Conservation (phyloP, 371 early-diverging fungal species). For the Capillidium rhysosporum region DNA sequence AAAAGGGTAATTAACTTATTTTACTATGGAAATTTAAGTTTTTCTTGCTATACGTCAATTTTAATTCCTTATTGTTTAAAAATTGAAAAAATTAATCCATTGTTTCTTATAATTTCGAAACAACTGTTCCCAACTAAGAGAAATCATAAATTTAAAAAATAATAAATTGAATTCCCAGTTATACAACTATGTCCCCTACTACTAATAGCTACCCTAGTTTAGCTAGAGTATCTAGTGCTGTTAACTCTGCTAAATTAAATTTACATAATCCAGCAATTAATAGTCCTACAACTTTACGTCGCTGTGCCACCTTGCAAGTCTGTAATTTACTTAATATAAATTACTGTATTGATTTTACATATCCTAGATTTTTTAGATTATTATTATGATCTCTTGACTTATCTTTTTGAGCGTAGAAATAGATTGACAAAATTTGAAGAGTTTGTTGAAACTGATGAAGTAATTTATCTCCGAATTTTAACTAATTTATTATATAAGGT, state of each 20-base stretch:
- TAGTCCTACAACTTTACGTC: constrained; percentile 1
- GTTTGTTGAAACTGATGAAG: constrained; percentile 11
- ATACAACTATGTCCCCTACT: no score
- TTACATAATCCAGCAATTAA: background rate
- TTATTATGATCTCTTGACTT: constrained; percentile 49
- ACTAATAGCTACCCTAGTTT: no score
- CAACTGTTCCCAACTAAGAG: no score
- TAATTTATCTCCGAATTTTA: constrained; percentile 6
- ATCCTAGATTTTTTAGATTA: constrained; percentile 44
- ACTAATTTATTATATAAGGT: constrained; percentile 13
- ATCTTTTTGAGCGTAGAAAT: constrained; percentile 33
- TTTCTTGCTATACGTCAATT: no score
- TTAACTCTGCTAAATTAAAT: background rate
- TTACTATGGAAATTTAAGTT: no score
- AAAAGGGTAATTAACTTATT: no score
- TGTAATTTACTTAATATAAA: background rate
- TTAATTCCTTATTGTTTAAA: no score
- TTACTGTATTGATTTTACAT: background rate
- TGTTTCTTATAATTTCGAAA: no score
- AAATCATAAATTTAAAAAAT: no score
- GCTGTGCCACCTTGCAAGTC: constrained; percentile 6
- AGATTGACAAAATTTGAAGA: constrained; percentile 32
- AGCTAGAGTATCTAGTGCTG: no score
- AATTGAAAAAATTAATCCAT: no score
- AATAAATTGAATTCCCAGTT: no score